Percentiles rank a stretch among this genome's conserved stretches.
Evolutionary conservation across 768 basidiomycete genomes (phyloP).

Genomic region (Neoboletus subvelutipes): DNA sequence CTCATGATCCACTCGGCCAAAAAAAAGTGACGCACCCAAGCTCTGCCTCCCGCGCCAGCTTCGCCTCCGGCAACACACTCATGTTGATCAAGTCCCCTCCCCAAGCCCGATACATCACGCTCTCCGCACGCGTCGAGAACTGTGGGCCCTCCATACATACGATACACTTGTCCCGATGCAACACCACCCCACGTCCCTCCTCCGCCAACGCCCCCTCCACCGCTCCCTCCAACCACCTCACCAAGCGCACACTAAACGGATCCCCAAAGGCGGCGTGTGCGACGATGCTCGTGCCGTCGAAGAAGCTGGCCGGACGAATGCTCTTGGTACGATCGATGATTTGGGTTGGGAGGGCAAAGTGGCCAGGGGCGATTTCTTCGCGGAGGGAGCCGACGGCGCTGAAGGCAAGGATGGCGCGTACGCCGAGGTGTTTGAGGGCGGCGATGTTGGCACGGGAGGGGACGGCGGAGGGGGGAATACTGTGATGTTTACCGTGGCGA

Average conservation of each 20-base stretch:
- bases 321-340: constrained; percentile 98
- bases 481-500: constrained; percentile 84
- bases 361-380: constrained; percentile 89
- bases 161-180: constrained; percentile 82
- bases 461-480: constrained; percentile 74
- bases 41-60: constrained; percentile 94
- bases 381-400: constrained; percentile 93
- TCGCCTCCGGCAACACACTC: constrained; percentile 96
- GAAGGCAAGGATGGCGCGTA: constrained; percentile 88
- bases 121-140: constrained; percentile 98
- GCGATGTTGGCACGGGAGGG: constrained; percentile 92
- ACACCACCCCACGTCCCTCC: constrained; percentile 57
- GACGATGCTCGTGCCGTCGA: constrained; percentile 77
- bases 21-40: constrained; percentile 53
- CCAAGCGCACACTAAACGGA: constrained; percentile 71
- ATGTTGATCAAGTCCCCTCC: constrained; percentile 96
- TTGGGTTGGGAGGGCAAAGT: constrained; percentile 85
- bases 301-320: constrained; percentile 84
- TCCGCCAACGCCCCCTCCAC: constrained; percentile 63
- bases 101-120: constrained; percentile 88
- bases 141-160: constrained; percentile 98
- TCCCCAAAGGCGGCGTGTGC: constrained; percentile 95
- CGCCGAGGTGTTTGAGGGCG: constrained; percentile 89
- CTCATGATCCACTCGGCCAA: not conserved
- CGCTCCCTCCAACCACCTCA: constrained; percentile 61